A percentile compares a stretch with the other conserved stretches of the same genome.
These are phyloP conservation scores for Trichoderma harzianum DNA, from an alignment of 2,329 filamentous ascomycete species.

Conservation along the genomic window DNA sequence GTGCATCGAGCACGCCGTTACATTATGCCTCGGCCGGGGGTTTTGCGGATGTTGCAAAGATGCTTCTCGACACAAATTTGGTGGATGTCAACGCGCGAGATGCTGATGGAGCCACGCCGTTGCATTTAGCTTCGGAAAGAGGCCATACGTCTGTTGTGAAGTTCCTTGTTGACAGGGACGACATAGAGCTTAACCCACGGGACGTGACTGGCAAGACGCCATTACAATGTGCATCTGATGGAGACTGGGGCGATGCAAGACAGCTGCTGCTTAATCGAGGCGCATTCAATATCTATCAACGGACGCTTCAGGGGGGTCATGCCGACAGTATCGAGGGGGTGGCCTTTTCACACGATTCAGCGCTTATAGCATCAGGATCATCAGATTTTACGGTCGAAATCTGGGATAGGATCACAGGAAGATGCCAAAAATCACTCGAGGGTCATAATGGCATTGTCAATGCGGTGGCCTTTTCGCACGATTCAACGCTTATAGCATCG, in stretches of 20 bases:
- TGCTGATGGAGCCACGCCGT: not conserved
- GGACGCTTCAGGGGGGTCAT: not conserved
- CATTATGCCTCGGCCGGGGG: too few relatives aligned
- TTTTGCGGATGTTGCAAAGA: rapidly evolving
- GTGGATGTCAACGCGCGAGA: not conserved
- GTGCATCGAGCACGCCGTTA: too few relatives aligned
- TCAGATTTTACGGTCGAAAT: not conserved
- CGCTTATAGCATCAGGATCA: not conserved
- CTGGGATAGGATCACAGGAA: not conserved
- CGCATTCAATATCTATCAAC: not conserved
- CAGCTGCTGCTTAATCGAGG: not conserved
- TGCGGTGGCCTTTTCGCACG: not conserved
- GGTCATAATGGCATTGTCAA: not conserved
- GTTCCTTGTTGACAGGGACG: not conserved
- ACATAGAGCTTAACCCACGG: not conserved
- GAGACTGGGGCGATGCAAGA: not conserved
- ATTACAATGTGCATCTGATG: not conserved
- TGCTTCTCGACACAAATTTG: not conserved
- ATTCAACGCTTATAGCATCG: not conserved
- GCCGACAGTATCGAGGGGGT: not conserved
- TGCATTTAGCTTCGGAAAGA: not conserved
- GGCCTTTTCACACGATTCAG: not conserved
- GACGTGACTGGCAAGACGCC: not conserved
- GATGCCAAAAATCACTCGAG: not conserved
- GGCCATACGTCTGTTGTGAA: not conserved